Conservation (phyloP, 139 green algal species). For the Ettlia oleoabundans region DNA sequence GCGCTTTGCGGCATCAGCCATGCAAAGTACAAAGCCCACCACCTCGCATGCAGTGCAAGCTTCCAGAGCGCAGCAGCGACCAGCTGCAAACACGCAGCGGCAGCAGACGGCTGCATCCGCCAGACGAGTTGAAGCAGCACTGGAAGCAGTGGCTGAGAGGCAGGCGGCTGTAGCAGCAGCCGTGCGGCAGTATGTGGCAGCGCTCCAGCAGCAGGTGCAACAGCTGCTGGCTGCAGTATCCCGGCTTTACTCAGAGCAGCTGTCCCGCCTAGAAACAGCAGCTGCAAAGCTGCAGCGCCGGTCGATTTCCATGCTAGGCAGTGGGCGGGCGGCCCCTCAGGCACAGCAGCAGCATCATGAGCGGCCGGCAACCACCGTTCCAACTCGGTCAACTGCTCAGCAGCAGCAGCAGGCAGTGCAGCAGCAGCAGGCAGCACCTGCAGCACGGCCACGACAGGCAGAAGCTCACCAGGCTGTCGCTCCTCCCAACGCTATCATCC, state of each 20-base stretch:
- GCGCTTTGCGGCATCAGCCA: not conserved
- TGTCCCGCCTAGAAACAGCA: not conserved
- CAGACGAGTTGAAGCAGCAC: not conserved
- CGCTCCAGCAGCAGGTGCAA: not conserved
- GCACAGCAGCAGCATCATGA: not conserved
- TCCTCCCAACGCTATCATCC: not conserved
- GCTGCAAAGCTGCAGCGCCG: not conserved
- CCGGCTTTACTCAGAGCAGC: not conserved
- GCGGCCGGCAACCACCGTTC: too few species aligned
- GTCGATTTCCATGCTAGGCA: not conserved
- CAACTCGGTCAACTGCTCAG: too few species aligned
- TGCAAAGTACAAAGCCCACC: too few species aligned
- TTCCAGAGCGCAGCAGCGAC: too few species aligned
- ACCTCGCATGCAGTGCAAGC: too few species aligned
- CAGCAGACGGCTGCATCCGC: not conserved
- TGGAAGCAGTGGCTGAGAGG: not conserved
- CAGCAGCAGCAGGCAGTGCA: constrained; percentile 13
- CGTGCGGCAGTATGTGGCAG: not conserved
- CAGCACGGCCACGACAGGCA: not conserved
- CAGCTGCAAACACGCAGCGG: not conserved
- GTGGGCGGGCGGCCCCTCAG: too few species aligned
- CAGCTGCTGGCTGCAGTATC: not conserved
- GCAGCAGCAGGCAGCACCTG: not conserved
- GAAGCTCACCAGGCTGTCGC: not conserved
- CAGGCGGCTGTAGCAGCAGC: not conserved